phyloP scores from a whole-genome alignment of 306 rosid genomes.

The Aeschynomene evenia region DNA sequence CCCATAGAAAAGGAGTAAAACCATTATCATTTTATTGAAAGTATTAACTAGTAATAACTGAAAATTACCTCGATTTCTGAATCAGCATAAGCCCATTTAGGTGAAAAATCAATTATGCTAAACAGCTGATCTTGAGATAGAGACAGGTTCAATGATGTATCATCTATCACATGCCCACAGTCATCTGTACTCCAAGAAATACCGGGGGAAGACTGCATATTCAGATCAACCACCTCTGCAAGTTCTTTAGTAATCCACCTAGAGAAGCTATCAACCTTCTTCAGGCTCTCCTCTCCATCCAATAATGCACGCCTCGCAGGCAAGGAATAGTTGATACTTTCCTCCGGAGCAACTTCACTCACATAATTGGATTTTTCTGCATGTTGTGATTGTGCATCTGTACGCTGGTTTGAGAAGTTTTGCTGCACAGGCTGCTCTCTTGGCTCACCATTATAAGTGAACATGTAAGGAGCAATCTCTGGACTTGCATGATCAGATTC shows the following conservation, averaged over 20 bases:
- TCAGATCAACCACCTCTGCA: constrained; percentile 72
- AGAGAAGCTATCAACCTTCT: constrained; percentile 91
- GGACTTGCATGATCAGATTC: constrained; percentile 29
- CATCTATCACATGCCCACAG: constrained; percentile 58
- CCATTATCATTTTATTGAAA: neutral
- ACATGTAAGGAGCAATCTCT: constrained; percentile 34
- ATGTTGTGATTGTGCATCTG: constrained; percentile 40
- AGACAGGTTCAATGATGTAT: constrained; percentile 74
- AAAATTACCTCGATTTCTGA: constrained; percentile 66
- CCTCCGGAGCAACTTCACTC: constrained; percentile 45
- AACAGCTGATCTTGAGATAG: constrained; percentile 83
- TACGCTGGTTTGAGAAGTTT: constrained; percentile 39
- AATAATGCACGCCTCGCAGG: constrained; percentile 49
- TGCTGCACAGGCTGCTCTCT: constrained; percentile 42
- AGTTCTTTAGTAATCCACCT: constrained; percentile 80
- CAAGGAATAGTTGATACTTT: constrained; percentile 47
- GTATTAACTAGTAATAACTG: constrained; percentile 13
- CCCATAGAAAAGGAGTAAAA: constrained; percentile 5
- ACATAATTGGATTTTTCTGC: constrained; percentile 38
- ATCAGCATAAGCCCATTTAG: constrained; percentile 73
- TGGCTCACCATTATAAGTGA: constrained; percentile 35
- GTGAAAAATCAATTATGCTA: constrained; percentile 72
- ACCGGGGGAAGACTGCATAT: constrained; percentile 72
- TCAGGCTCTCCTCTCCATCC: constrained; percentile 61
- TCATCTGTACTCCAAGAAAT: constrained; percentile 77